Evolutionary conservation across 139 green algal species (phyloP).

Genomic region (Chlamydomonas urium): DNA sequence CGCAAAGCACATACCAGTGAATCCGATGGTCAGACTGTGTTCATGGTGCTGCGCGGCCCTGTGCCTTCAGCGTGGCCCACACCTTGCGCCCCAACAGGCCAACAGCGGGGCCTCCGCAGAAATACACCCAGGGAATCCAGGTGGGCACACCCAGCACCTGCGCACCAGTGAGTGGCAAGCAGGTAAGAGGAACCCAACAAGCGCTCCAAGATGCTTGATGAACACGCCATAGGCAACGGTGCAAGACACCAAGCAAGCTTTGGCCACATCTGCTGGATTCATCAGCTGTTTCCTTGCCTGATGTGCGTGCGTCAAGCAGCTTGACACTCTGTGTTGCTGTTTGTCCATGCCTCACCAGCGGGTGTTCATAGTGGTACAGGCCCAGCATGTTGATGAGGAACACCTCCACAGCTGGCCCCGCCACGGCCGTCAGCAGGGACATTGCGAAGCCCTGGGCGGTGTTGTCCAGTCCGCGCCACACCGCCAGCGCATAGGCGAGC

Average conservation of each 20-base stretch:
- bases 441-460: conserved; percentile 15
- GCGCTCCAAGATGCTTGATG: too few relatives aligned
- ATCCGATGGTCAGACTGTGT: too few relatives aligned
- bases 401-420: conserved; percentile 22
- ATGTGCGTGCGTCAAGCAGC: too few relatives aligned
- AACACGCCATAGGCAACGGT: too few relatives aligned
- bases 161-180: too few relatives aligned
- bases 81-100: conserved; percentile 28
- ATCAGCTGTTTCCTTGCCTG: too few relatives aligned
- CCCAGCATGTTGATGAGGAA: conserved; percentile 21
- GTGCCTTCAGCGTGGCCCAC: conserved; percentile 5
- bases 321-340: too few relatives aligned
- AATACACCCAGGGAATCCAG: conserved; percentile 45
- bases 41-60: too few relatives aligned
- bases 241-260: too few relatives aligned
- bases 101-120: conserved; percentile 30
- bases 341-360: conserved; percentile 7
- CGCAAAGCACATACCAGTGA: too few relatives aligned
- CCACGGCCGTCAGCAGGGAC: conserved; percentile 19
- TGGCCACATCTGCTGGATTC: too few relatives aligned
- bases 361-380: conserved; percentile 24
- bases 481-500: background rate
- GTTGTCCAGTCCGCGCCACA: background rate
- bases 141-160: conserved; percentile 18
- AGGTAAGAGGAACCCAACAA: too few relatives aligned